phyloP scores from a whole-genome alignment of 345 rosid genomes.

The Gynandropsis gynandra region DNA sequence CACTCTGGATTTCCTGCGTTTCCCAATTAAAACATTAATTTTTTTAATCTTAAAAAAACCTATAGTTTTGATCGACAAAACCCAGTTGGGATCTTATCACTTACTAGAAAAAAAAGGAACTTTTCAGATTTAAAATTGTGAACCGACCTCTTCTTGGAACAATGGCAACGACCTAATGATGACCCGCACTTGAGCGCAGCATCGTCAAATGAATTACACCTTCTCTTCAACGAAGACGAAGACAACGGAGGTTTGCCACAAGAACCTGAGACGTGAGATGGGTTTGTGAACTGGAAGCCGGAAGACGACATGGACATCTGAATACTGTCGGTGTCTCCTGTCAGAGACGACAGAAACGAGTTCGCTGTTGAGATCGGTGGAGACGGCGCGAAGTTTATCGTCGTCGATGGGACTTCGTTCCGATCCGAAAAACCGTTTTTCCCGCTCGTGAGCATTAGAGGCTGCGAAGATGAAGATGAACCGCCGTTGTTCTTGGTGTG shows the following conservation, averaged over 20 bases:
- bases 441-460: slow-evolving; percentile 8
- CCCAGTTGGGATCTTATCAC: background rate
- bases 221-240: slow-evolving; percentile 51
- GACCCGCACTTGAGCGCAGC: slow-evolving; percentile 54
- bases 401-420: slow-evolving; percentile 28
- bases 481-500: slow-evolving; percentile 29
- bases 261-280: slow-evolving; percentile 43
- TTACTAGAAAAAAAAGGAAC: background rate
- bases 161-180: slow-evolving; percentile 76
- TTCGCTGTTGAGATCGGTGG: slow-evolving; percentile 43
- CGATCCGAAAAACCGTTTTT: slow-evolving; percentile 32
- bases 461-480: slow-evolving; percentile 18
- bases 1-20: slow-evolving; percentile 56
- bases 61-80: background rate
- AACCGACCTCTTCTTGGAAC: slow-evolving; percentile 78
- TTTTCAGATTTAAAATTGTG: background rate
- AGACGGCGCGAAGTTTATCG: slow-evolving; percentile 49
- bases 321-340: slow-evolving; percentile 59
- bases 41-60: background rate
- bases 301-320: slow-evolving; percentile 49
- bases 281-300: slow-evolving; percentile 58
- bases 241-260: slow-evolving; percentile 68
- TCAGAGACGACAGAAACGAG: slow-evolving; percentile 66
- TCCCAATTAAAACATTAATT: background rate
- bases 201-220: slow-evolving; percentile 63